phyloP scores from a whole-genome alignment of 2,329 filamentous ascomycete species.

The Lasiodiplodia sp. region DNA sequence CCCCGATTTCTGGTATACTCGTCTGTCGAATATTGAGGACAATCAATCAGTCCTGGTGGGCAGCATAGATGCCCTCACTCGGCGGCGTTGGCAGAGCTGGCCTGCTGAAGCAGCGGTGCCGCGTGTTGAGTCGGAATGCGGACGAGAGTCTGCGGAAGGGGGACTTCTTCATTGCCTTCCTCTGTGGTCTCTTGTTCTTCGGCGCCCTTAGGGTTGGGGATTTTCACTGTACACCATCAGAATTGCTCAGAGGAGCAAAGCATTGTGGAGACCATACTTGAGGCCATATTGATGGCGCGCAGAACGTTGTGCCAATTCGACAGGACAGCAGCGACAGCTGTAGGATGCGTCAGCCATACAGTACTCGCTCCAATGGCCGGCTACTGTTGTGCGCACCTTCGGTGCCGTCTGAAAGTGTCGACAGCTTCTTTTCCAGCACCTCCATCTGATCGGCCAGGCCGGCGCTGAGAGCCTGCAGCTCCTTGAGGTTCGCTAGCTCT shows the following conservation, averaged over 20 bases:
- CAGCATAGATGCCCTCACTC: slow-evolving; percentile 37
- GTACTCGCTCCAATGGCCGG: neutral
- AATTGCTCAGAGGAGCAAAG: slow-evolving; percentile 22
- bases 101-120: slow-evolving; percentile 44
- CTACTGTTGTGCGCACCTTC: slow-evolving; percentile 40
- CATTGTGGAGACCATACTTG: slow-evolving; percentile 61
- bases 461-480: slow-evolving; percentile 79
- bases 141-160: slow-evolving; percentile 81
- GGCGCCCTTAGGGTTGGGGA: slow-evolving; percentile 65
- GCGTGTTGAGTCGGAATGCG: slow-evolving; percentile 81
- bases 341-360: neutral
- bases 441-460: slow-evolving; percentile 84
- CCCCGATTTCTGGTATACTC: neutral
- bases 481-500: slow-evolving; percentile 79
- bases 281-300: slow-evolving; percentile 85
- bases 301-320: slow-evolving; percentile 90
- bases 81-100: slow-evolving; percentile 39
- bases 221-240: slow-evolving; percentile 63
- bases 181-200: slow-evolving; percentile 40
- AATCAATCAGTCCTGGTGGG: neutral
- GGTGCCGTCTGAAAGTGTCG: slow-evolving; percentile 80
- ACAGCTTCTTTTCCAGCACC: slow-evolving; percentile 77
- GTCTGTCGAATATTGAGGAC: neutral
- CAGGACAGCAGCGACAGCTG: slow-evolving; percentile 80
- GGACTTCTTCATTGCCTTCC: slow-evolving; percentile 53